These are phyloP conservation scores for Jamesozyma piceae DNA, from an alignment of 805 yeast species.

Conservation along the genomic window DNA sequence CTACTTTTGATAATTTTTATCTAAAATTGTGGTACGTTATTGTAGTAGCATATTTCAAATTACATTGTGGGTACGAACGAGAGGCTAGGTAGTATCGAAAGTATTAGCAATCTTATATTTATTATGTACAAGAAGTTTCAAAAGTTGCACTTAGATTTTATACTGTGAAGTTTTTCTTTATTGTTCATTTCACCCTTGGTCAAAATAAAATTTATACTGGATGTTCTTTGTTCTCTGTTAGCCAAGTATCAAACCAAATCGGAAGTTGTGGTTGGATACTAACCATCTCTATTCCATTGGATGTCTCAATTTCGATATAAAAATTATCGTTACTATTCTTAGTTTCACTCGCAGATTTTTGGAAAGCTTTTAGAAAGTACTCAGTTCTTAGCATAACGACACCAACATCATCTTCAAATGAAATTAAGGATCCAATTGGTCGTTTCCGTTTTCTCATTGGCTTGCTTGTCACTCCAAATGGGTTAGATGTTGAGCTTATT, in stretches of 20 bases:
- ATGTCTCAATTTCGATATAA: constrained; percentile 5
- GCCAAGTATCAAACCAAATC: constrained; percentile 18
- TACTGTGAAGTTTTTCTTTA: too few species aligned
- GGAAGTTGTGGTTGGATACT: constrained; percentile 19
- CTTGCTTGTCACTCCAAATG: constrained; percentile 30
- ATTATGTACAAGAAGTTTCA: too few species aligned
- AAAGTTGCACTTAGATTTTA: too few species aligned
- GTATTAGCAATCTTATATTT: too few species aligned
- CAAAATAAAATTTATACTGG: too few species aligned
- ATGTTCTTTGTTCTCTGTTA: background rate
- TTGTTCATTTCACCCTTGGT: too few species aligned
- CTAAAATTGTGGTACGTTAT: too few species aligned
- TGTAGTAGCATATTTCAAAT: too few species aligned
- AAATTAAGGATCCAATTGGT: constrained; percentile 53
- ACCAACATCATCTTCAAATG: constrained; percentile 52
- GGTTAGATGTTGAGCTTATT: constrained; percentile 25
- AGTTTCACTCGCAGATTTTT: constrained; percentile 10
- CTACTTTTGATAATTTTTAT: too few species aligned
- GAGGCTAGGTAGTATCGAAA: too few species aligned
- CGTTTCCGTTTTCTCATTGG: constrained; percentile 29
- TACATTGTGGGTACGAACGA: too few species aligned
- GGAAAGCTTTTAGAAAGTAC: constrained; percentile 27
- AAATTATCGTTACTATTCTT: constrained; percentile 2
- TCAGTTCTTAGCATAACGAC: constrained; percentile 50
- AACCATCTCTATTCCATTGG: background rate